A percentile compares a stretch with the other conserved stretches of the same genome.
Conservation (phyloP, 257 asterid genomes). For the Solanum lycopersicoides region DNA sequence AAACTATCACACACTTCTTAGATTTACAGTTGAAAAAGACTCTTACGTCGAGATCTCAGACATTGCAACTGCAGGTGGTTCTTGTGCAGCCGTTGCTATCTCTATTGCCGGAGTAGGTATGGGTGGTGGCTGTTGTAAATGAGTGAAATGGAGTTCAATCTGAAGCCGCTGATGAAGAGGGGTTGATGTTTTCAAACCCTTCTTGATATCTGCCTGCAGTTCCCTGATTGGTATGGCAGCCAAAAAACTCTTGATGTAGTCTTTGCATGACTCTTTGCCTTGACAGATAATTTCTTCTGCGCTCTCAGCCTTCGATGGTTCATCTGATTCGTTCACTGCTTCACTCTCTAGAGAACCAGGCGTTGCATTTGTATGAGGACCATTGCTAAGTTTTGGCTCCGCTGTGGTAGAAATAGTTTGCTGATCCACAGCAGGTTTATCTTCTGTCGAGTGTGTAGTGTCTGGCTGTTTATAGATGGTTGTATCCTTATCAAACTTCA, state of each 20-base stretch:
- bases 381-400: slow-evolving; percentile 9
- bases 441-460: slow-evolving; percentile 26
- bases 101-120: slow-evolving; percentile 2
- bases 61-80: slow-evolving; percentile 15
- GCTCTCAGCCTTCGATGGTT: slow-evolving; percentile 25
- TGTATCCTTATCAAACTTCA: slow-evolving; percentile 62
- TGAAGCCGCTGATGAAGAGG: slow-evolving; percentile 86
- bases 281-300: slow-evolving; percentile 45
- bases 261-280: slow-evolving; percentile 85
- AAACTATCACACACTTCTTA: slow-evolving; percentile 10
- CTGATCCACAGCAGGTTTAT: slow-evolving; percentile 24
- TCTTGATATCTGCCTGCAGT: slow-evolving; percentile 72
- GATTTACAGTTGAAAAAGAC: slow-evolving; percentile 19
- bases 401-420: slow-evolving; percentile 6
- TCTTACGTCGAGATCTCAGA: slow-evolving; percentile 4
- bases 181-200: slow-evolving; percentile 52
- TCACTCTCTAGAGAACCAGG: slow-evolving; percentile 13
- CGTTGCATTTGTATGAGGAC: slow-evolving; percentile 9
- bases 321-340: slow-evolving; percentile 13
- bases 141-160: slow-evolving; percentile 84
- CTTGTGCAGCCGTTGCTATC: not conserved
- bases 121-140: slow-evolving; percentile 10
- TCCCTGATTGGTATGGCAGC: slow-evolving; percentile 95
- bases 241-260: slow-evolving; percentile 78
- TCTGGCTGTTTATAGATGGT: slow-evolving; percentile 39